phyloP scores from a whole-genome alignment of 2,329 filamentous ascomycete species.

The Fusarium sp. region DNA sequence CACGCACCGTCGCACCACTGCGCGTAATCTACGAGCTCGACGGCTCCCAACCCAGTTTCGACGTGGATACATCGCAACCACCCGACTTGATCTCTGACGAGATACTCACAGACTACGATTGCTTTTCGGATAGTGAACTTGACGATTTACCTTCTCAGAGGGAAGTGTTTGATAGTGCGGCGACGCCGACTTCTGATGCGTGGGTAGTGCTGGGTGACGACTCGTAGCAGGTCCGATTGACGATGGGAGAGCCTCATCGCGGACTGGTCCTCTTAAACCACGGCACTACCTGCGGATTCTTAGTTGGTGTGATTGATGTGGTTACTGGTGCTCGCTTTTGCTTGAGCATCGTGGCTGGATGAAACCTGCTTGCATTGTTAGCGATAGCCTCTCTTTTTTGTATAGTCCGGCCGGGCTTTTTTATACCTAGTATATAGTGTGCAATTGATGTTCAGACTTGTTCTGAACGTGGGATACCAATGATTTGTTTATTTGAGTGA shows the following conservation, averaged over 20 bases:
- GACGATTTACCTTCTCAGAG: slow-evolving; percentile 48
- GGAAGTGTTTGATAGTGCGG: slow-evolving; percentile 47
- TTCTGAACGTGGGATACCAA: background rate
- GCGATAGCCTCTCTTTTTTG: slow-evolving; percentile 26
- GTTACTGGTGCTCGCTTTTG: slow-evolving; percentile 43
- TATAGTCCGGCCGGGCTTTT: slow-evolving; percentile 7
- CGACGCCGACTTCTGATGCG: slow-evolving; percentile 47
- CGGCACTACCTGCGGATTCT: slow-evolving; percentile 30
- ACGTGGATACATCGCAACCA: slow-evolving; percentile 52
- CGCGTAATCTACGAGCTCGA: slow-evolving; percentile 56
- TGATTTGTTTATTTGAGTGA: background rate
- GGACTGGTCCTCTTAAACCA: slow-evolving; percentile 54
- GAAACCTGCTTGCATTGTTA: slow-evolving; percentile 38
- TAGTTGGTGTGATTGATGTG: slow-evolving; percentile 19
- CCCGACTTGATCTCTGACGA: slow-evolving; percentile 50
- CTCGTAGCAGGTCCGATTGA: slow-evolving; percentile 58
- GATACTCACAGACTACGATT: slow-evolving; percentile 52
- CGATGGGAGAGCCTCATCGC: slow-evolving; percentile 48
- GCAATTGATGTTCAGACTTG: slow-evolving; percentile 6
- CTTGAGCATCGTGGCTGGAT: slow-evolving; percentile 42
- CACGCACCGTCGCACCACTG: slow-evolving; percentile 48
- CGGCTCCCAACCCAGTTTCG: slow-evolving; percentile 48
- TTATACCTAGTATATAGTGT: slow-evolving; percentile 23
- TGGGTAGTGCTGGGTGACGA: slow-evolving; percentile 60
- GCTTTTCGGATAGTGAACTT: slow-evolving; percentile 52